Evolutionary conservation across 495 filamentous ascomycete genomes (phyloP).

Genomic region (Neurospora sp.): DNA sequence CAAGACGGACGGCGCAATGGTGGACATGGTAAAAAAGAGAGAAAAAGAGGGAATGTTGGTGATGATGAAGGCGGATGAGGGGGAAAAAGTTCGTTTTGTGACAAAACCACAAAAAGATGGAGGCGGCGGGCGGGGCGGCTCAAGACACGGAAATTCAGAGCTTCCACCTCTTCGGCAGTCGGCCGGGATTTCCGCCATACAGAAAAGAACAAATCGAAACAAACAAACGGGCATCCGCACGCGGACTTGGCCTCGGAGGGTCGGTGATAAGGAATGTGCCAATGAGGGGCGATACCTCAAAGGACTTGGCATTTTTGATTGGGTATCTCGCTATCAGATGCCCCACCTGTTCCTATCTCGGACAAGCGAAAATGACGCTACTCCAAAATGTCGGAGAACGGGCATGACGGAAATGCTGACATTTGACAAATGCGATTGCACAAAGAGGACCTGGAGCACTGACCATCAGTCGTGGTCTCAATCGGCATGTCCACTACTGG

Average conservation of each 20-base stretch:
- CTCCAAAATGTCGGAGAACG: neutral
- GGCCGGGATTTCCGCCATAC: neutral
- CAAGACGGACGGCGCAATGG: slow-evolving; percentile 57
- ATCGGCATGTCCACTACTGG: neutral
- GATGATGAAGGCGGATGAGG: neutral
- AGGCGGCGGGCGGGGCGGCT: neutral
- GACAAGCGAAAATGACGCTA: neutral
- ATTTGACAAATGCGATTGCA: neutral
- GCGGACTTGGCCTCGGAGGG: neutral
- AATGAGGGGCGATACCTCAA: neutral
- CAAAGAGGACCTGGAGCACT: neutral
- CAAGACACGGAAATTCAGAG: neutral
- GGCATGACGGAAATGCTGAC: neutral
- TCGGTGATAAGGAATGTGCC: neutral
- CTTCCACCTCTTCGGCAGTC: neutral
- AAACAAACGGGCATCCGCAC: neutral
- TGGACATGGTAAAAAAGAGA: slow-evolving; percentile 48
- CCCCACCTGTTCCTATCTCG: neutral
- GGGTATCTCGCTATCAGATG: neutral
- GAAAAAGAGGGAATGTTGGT: slow-evolving; percentile 1
- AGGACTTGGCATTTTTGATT: neutral
- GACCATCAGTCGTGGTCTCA: neutral
- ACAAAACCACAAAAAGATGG: neutral
- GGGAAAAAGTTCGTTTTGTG: slow-evolving; percentile 4
- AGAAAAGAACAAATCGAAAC: neutral